phyloP scores from a whole-genome alignment of 148 eudicot genomes.

The Rhododendron ferrugineum region DNA sequence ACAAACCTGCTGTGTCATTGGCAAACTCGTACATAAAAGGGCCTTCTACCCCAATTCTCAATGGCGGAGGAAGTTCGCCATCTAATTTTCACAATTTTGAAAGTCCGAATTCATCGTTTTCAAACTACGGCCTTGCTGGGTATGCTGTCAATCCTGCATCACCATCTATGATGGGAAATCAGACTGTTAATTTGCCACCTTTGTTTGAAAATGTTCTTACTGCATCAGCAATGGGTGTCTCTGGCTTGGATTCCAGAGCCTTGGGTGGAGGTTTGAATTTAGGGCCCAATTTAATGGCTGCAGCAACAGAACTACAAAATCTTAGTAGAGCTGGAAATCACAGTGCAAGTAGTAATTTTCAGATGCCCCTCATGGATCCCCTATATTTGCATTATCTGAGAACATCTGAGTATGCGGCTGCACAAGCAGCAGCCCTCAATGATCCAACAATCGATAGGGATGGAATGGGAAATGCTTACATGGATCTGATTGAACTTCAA shows the following conservation, averaged over 20 bases:
- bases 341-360: slow-evolving; percentile 31
- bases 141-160: slow-evolving; percentile 56
- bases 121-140: slow-evolving; percentile 55
- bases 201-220: slow-evolving; percentile 45
- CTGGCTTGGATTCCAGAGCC: slow-evolving; percentile 50
- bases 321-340: slow-evolving; percentile 51
- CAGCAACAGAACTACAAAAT: slow-evolving; percentile 61
- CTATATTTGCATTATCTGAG: slow-evolving; percentile 61
- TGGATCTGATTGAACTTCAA: slow-evolving; percentile 63
- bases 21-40: slow-evolving; percentile 29
- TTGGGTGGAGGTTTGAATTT: slow-evolving; percentile 52
- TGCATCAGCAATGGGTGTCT: slow-evolving; percentile 33
- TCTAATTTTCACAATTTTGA: slow-evolving; percentile 56
- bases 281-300: slow-evolving; percentile 51
- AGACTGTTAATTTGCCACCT: slow-evolving; percentile 49
- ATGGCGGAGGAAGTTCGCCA: slow-evolving; percentile 46
- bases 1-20: slow-evolving; percentile 22
- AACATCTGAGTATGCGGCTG: slow-evolving; percentile 52
- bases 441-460: slow-evolving; percentile 54
- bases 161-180: slow-evolving; percentile 62
- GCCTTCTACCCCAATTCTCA: slow-evolving; percentile 21
- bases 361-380: slow-evolving; percentile 51
- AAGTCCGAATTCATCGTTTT: slow-evolving; percentile 73
- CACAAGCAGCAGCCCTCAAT: slow-evolving; percentile 29
- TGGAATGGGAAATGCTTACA: slow-evolving; percentile 44